Conservation (phyloP, 148 eudicot species). For the Simmondsia chinensis region DNA sequence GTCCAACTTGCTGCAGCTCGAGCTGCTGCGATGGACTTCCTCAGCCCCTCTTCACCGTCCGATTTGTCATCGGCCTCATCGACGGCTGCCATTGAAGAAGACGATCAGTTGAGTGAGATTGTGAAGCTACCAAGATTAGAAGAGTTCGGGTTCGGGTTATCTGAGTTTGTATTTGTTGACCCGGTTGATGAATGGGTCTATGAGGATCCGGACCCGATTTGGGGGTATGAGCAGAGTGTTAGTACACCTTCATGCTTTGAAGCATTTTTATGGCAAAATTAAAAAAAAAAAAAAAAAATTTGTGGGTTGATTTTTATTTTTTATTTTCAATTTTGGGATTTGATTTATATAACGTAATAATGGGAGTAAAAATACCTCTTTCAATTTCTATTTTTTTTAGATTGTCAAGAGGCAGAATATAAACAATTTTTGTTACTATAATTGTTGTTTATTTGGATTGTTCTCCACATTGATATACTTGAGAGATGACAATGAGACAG, state of each 20-base stretch:
- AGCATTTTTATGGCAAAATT: constrained; percentile 14
- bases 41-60: background rate
- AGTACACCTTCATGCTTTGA: constrained; percentile 5
- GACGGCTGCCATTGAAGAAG: background rate
- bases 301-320: too few species aligned
- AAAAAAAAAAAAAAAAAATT: too few species aligned
- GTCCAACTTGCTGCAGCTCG: constrained; percentile 52
- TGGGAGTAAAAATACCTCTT: too few species aligned
- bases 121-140: constrained; percentile 55
- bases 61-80: constrained; percentile 8
- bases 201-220: constrained; percentile 13
- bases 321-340: too few species aligned
- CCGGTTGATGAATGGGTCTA: constrained; percentile 25
- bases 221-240: background rate
- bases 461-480: too few species aligned
- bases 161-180: constrained; percentile 21
- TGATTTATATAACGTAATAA: too few species aligned
- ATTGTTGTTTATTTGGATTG: too few species aligned
- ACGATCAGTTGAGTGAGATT: constrained; percentile 44
- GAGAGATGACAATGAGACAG: too few species aligned
- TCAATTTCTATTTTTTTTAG: too few species aligned
- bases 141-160: constrained; percentile 22
- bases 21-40: constrained; percentile 46
- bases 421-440: too few species aligned
- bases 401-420: too few species aligned